Conservation (phyloP, 2,329 filamentous ascomycete species). For the Talaromyces verruculosus region DNA sequence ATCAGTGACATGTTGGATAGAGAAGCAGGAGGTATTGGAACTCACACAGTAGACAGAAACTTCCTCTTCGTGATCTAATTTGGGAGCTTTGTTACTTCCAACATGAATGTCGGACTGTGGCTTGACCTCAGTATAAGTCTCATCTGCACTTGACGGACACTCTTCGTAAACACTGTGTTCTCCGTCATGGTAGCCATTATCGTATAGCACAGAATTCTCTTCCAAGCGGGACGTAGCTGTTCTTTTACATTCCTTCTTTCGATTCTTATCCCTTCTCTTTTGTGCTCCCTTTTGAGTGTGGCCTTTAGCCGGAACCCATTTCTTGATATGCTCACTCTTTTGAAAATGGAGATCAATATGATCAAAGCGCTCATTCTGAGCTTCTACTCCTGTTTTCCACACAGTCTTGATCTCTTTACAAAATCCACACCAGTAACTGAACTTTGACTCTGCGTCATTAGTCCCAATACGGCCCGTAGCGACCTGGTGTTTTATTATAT, state of each 20-base stretch:
- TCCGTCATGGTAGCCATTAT: neutral
- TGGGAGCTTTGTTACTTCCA: neutral
- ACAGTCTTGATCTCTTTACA: conserved; percentile 62
- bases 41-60: neutral
- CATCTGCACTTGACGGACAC: conserved; percentile 6
- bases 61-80: neutral
- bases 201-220: neutral
- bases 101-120: neutral
- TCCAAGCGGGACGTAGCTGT: neutral
- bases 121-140: neutral
- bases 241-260: conserved; percentile 17
- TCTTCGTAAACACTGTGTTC: conserved; percentile 1
- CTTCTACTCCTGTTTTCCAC: conserved; percentile 50
- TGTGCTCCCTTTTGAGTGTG: conserved; percentile 27
- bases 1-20: neutral
- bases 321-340: conserved; percentile 36
- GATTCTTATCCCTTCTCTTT: conserved; percentile 20
- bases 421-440: conserved; percentile 85
- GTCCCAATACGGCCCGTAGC: conserved; percentile 61
- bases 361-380: conserved; percentile 63
- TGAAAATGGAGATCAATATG: conserved; percentile 69
- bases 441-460: conserved; percentile 54
- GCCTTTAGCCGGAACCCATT: conserved; percentile 35
- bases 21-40: neutral
- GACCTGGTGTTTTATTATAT: conserved; percentile 31